Evolutionary conservation across 345 rosid species (phyloP), one percentile per base, ranked within the genome.

Genomic region (Linum trigynum): DNA sequence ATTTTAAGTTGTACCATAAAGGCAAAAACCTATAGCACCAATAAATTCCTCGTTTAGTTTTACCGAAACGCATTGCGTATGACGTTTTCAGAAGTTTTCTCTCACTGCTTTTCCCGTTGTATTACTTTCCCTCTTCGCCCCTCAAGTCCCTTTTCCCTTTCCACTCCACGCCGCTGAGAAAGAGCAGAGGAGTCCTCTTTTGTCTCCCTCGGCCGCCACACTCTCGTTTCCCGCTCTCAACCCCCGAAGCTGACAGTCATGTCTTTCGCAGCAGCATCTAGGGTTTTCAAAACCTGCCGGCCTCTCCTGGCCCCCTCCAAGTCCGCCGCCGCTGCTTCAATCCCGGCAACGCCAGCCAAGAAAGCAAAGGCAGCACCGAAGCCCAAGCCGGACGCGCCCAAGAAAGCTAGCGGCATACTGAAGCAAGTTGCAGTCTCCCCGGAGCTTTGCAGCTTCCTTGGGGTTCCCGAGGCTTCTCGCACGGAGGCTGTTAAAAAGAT

Each of bases 401-500:
- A 37, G 40, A 36, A 8, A 72, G 15, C 69, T 77, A 38, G n/a
- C 76, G 95, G 97, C 4, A 81, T 89, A 45, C 67, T 76, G 42
- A 90, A 82, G 78, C 65, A 58, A 39, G 36, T 55, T 1, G 84
- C 94, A 4, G 81, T 92, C 32, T 89, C 97, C 15, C 85, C 86
- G n/a, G 90, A 82, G 36, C 85, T 87, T 32, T 73, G 82, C 35
- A 67, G 57, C 55, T 81, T 92, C 80, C 84, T 92, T 14, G 91
- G 96, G 9, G 68, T 79, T 35, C 59, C 79, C 6, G 85, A 86
- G 69, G 74, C 83, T 72, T 86, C 96, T 40, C 97, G 96, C 39
- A 43, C 77, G 0, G 83, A 78, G 3, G 91, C 86, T 5, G 83
- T 85, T 63, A 86, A 90, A 78, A 71, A 77, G 82, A 79, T 89